Percentiles rank a stretch among this genome's conserved stretches.
phyloP scores from a whole-genome alignment of 495 filamentous ascomycete species.

The Paragyromitra xinjiangensis region DNA sequence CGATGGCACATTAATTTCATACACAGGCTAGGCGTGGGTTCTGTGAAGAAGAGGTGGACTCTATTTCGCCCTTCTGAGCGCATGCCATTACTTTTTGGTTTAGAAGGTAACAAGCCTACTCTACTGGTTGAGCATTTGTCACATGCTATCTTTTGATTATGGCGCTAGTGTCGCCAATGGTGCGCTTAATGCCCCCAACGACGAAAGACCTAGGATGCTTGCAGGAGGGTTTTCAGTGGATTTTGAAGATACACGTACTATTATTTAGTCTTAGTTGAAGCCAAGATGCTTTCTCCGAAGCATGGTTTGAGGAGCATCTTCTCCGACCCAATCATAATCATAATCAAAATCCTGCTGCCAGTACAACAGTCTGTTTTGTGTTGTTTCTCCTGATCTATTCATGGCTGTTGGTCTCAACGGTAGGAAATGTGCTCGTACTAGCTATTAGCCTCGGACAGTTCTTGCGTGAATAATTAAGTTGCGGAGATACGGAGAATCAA shows the following conservation, averaged over 20 bases:
- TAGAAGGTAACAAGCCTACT: background rate
- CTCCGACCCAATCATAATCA: background rate
- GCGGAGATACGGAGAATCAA: conserved; percentile 11
- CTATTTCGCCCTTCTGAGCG: background rate
- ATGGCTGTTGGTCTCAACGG: conserved; percentile 8
- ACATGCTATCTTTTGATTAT: conserved; percentile 11
- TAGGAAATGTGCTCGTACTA: conserved; percentile 18
- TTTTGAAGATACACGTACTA: background rate
- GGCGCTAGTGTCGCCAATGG: conserved; percentile 19
- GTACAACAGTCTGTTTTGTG: background rate
- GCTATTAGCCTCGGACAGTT: background rate
- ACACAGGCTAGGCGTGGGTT: background rate
- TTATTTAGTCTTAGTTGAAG: background rate
- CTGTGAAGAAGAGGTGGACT: background rate
- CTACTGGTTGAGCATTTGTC: background rate
- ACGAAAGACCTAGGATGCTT: conserved; percentile 6
- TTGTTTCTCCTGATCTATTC: background rate
- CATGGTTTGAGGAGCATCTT: background rate
- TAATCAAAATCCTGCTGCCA: background rate
- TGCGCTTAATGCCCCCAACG: conserved; percentile 8
- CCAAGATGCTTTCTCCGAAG: background rate
- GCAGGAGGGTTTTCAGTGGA: background rate
- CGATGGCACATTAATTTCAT: background rate
- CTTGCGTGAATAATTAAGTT: background rate
- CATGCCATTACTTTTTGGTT: background rate